Conservation (phyloP, 2,329 filamentous ascomycete genomes). For the Amesomyces nigricolor region DNA sequence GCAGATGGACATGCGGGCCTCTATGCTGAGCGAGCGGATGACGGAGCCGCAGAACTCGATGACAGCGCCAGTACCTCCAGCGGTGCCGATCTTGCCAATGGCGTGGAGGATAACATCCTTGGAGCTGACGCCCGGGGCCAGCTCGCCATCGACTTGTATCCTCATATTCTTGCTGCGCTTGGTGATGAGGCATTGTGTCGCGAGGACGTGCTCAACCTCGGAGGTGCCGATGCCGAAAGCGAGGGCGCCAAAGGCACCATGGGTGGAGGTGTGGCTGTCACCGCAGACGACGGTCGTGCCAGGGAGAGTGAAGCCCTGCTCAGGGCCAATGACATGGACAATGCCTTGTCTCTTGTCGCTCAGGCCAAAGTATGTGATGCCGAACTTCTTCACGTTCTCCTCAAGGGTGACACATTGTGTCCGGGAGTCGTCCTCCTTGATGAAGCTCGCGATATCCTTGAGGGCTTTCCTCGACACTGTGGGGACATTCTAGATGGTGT, state of each 20-base stretch:
- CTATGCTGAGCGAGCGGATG: conserved; percentile 85
- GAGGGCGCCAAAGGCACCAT: conserved; percentile 90
- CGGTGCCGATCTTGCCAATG: conserved; percentile 91
- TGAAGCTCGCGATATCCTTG: conserved; percentile 90
- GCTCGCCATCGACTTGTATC: conserved; percentile 86
- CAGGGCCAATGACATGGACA: conserved; percentile 95
- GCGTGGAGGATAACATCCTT: conserved; percentile 93
- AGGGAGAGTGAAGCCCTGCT: conserved; percentile 97
- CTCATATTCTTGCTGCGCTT: conserved; percentile 98
- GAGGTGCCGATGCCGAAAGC: conserved; percentile 97
- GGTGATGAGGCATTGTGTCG: conserved; percentile 91
- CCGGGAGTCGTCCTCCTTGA: conserved; percentile 89
- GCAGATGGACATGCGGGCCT: conserved; percentile 98
- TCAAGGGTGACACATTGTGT: conserved; percentile 93
- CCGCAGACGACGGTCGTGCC: conserved; percentile 96
- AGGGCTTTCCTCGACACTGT: conserved; percentile 86
- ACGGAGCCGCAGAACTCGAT: conserved; percentile 97
- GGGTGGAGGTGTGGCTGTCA: conserved; percentile 96
- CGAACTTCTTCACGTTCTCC: conserved; percentile 95
- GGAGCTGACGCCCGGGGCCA: conserved; percentile 85
- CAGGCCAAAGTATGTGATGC: conserved; percentile 93
- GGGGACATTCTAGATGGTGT: conserved; percentile 69
- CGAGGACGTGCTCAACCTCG: conserved; percentile 96
- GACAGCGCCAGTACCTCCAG: conserved; percentile 87
- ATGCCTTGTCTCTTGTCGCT: conserved; percentile 96